phyloP scores from a whole-genome alignment of 139 green algal species.

The Micractinium conductrix region DNA sequence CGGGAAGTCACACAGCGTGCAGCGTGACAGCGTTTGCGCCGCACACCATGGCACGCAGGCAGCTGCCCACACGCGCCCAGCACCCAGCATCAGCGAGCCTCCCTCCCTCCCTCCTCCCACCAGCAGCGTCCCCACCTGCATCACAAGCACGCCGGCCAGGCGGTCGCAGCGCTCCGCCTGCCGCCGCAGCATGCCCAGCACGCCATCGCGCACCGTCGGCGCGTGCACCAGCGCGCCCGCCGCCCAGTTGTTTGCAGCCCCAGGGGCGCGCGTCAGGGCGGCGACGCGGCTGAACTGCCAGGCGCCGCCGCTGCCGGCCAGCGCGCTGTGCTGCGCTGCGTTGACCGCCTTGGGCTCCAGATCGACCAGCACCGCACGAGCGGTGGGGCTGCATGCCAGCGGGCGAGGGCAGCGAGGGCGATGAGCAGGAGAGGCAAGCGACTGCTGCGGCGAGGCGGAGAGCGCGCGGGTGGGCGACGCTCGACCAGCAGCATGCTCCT shows the following conservation, averaged over 20 bases:
- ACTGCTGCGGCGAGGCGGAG: no score
- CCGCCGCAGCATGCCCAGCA: slow-evolving; percentile 64
- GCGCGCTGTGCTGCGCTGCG: slow-evolving; percentile 10
- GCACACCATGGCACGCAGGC: neutral
- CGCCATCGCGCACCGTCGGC: slow-evolving; percentile 37
- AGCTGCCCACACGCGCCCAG: neutral
- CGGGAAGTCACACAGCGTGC: neutral
- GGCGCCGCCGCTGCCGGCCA: slow-evolving; percentile 3
- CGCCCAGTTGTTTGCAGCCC: slow-evolving; percentile 91
- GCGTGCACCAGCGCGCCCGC: slow-evolving; percentile 76
- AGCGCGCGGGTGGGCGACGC: no score
- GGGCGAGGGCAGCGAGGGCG: neutral
- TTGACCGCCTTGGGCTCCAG: slow-evolving; percentile 86
- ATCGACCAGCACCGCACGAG: slow-evolving; percentile 81
- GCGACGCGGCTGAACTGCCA: slow-evolving; percentile 65
- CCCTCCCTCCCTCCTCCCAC: neutral
- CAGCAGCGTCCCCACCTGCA: slow-evolving; percentile 2
- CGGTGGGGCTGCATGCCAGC: slow-evolving; percentile 27
- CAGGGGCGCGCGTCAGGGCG: slow-evolving; percentile 64
- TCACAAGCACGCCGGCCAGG: slow-evolving; percentile 78
- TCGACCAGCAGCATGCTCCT: no score
- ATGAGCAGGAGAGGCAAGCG: no score
- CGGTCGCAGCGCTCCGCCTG: slow-evolving; percentile 71
- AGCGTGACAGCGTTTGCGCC: neutral
- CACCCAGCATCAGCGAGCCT: neutral